Evolutionary conservation across 1,284 basidiomycete species (phyloP), one percentile per base, ranked within the genome.

Genomic region (Vanrija humicola): DNA sequence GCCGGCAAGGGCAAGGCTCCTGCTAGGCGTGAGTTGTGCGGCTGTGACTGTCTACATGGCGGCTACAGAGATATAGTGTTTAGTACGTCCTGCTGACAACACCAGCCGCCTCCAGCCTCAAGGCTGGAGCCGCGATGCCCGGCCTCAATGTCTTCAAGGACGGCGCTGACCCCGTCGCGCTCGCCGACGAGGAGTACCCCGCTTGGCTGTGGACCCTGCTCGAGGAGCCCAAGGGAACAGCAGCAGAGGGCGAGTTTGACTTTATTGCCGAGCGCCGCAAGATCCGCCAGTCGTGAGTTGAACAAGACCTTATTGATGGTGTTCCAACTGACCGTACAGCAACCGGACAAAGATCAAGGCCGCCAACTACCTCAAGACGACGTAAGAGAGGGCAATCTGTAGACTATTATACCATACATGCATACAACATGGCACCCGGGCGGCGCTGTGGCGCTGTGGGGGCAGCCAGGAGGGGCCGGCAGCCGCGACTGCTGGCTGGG

Each of bases 171-270:
- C 85, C 95, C 3, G 75, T 92, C 12, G 90, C 93, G 1, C 77
- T 83, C 12, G 79, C 87, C 3, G 93, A 97, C 75, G 84, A 88
- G 39, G 84, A 87, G 66, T 96, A 97, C 74, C 93, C 93, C 1
- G 72, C 82, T 5, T 96, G 93, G 93, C 75, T 97, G 44, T 97
- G 92, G 90, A 85, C 81, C 21, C 72, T 93, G 43, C 77, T 90
- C 38, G 72, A 70, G 29, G 60, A 64, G 47, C 59, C 61, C 15
- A 60, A 46, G 55, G 50, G 58, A n/a, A 23, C 21, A 23, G 43
- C 52, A 25, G 39, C 63, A 23, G 57, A 61, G 52, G 63, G 62
- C n/a, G 50, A 65, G 60, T 61, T 68, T 23, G 69, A 75, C 63
- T 66, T 68, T 47, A 44, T 53, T 40, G 56, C 59, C 38, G 72